Base-by-base conservation (phyloP, 768 basidiomycete species). In the Leccinum subtestaceum region DNA sequence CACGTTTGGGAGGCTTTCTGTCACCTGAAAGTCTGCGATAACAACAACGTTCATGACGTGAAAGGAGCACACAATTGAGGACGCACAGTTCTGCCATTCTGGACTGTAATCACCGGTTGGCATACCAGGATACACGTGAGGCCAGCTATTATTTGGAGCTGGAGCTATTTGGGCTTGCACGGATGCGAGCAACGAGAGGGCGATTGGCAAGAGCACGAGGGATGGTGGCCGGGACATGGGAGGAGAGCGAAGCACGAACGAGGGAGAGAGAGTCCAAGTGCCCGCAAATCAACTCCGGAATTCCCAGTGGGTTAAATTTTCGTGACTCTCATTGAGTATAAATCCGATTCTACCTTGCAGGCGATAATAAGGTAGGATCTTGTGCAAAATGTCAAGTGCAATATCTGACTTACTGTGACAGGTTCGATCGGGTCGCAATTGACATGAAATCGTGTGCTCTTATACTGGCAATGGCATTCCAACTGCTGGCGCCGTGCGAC, bases 81-180 rank as follows among this genome's bases (percentile, higher is more conserved):
- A 72, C 80, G 10, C 70, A 87, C 86, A 88, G 25, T 71, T 66
- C 68, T 87, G 86, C 86, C 86, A 87, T 52, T 72, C 74, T 17
- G 81, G 78, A 62, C 81, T 79, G 60, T 81, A 84, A 60, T 78
- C 77, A 15, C 79, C 79, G 0, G 63, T 52, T 0, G 79, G 79
- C 59, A 76, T 75, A 12, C 78, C 77, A 5, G 77, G 75, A 56
- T 79, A 80, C 17, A 65, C 69, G 11, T 77, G 74, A 27, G 78
- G 76, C 68, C 70, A 76, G 53, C 68, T 63, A 48, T 12, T 25
- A 13, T 40, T 11, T 32, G 31, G 31, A 31, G 31, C 56, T n/a
- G 6, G 32, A 4, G 38, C 4, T 29, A 29, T 29, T 27, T 63
- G 61, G 2, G 40, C 34, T 12, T 47, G 65, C 36, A 34, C 58